A percentile compares a stretch with the other conserved stretches of the same genome.
Conservation (phyloP, 495 filamentous ascomycete species). For the Xylaria sp. region DNA sequence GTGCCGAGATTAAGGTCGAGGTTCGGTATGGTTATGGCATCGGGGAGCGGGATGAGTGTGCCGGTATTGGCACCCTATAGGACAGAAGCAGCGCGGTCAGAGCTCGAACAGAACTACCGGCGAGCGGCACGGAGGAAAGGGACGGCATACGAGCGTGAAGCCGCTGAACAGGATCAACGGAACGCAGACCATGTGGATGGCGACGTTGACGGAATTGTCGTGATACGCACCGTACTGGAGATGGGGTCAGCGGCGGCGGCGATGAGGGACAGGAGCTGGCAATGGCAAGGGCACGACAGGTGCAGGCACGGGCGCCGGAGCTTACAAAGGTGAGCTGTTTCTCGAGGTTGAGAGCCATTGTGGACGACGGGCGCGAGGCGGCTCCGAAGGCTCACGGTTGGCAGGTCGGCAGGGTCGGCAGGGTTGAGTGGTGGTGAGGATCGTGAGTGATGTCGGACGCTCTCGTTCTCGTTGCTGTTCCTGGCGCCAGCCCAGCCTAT, state of each 20-base stretch:
- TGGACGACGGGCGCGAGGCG: conserved; percentile 20
- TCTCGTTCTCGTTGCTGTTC: conserved; percentile 17
- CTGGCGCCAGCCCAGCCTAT: conserved; percentile 14
- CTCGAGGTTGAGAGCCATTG: conserved; percentile 56
- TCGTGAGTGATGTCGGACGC: not conserved
- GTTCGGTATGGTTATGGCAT: conserved; percentile 72
- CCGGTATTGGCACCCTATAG: conserved; percentile 78
- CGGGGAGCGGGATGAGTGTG: conserved; percentile 71
- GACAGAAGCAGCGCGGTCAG: conserved; percentile 26
- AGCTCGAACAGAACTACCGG: conserved; percentile 17
- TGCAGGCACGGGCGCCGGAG: not conserved
- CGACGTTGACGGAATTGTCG: conserved; percentile 84
- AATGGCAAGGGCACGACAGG: conserved; percentile 4
- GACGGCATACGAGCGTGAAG: conserved; percentile 72
- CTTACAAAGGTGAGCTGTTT: conserved; percentile 57
- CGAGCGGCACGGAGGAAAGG: conserved; percentile 5
- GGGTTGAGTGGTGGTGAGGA: not conserved
- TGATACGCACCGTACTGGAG: conserved; percentile 93
- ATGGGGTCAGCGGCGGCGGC: conserved; percentile 26
- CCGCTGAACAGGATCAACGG: conserved; percentile 81
- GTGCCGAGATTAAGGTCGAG: conserved; percentile 85
- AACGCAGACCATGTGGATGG: conserved; percentile 90
- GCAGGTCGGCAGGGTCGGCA: not conserved
- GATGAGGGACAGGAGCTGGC: not conserved
- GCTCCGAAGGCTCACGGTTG: not conserved